A percentile compares a stretch with the other conserved stretches of the same genome.
phyloP scores from a whole-genome alignment of 1,284 basidiomycete genomes.

The Ganoderma meredithae region DNA sequence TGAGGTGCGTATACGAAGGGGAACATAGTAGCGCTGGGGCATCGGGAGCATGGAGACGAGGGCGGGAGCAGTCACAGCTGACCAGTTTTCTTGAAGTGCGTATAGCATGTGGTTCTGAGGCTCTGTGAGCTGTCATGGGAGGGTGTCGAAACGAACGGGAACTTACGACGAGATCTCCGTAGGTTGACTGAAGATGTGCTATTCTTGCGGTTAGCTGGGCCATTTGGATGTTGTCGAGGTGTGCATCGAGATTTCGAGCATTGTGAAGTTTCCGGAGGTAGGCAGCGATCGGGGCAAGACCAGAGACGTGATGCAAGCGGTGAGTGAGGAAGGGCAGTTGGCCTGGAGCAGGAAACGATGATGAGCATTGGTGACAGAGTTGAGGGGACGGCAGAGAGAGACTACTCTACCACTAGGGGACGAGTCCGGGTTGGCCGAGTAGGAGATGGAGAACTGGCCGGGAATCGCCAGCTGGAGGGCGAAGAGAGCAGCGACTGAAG shows the following conservation, averaged over 20 bases:
- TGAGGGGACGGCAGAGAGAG: constrained; percentile 8
- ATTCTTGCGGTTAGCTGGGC: constrained; percentile 66
- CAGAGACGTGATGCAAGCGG: constrained; percentile 56
- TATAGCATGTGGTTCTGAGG: constrained; percentile 63
- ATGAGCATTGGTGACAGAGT: not conserved
- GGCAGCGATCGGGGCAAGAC: constrained; percentile 66
- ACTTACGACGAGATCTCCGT: constrained; percentile 76
- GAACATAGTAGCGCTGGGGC: constrained; percentile 78
- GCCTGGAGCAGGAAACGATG: constrained; percentile 43
- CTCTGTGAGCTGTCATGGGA: constrained; percentile 14
- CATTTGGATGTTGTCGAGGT: constrained; percentile 52
- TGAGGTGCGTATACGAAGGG: constrained; percentile 63
- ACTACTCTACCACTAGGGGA: constrained; percentile 75
- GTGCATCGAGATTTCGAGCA: constrained; percentile 53
- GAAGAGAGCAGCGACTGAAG: constrained; percentile 67
- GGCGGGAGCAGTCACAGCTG: constrained; percentile 56
- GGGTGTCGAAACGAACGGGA: constrained; percentile 3
- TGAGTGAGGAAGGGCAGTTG: constrained; percentile 75
- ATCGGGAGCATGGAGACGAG: constrained; percentile 65
- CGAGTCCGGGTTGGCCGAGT: constrained; percentile 73
- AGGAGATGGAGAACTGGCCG: constrained; percentile 64
- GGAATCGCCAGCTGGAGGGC: constrained; percentile 73
- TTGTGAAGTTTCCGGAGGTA: constrained; percentile 60
- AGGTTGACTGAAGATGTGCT: constrained; percentile 67
- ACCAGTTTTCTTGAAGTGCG: constrained; percentile 69